Evolutionary conservation across 2,329 filamentous ascomycete species (phyloP).

Genomic region (Cladosporium cucumerinum): DNA sequence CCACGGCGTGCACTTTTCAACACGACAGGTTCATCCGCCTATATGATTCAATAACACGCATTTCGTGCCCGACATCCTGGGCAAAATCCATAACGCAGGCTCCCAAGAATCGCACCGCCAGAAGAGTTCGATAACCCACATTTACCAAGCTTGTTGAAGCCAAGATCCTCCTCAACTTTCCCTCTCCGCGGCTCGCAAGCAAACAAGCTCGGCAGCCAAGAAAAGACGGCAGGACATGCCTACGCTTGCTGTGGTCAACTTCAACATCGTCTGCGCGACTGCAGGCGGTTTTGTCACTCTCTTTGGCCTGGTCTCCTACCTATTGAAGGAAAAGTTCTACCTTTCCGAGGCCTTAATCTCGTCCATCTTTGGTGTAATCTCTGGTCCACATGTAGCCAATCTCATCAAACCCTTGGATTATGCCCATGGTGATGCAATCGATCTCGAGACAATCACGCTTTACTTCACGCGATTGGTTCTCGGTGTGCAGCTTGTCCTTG

Average conservation of each 20-base stretch:
- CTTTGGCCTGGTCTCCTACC: slow-evolving; percentile 87
- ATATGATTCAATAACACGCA: slow-evolving; percentile 30
- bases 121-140: slow-evolving; percentile 11
- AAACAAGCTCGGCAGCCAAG: not conserved
- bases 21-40: not conserved
- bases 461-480: slow-evolving; percentile 85
- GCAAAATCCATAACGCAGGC: not conserved
- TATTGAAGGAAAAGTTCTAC: slow-evolving; percentile 86
- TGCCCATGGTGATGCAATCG: slow-evolving; percentile 54
- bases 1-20: not conserved
- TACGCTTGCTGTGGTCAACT: slow-evolving; percentile 65
- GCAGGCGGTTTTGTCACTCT: slow-evolving; percentile 83
- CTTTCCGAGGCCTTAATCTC: slow-evolving; percentile 91
- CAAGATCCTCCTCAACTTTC: not conserved
- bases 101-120: not conserved
- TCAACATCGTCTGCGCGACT: slow-evolving; percentile 78
- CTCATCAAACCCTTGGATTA: slow-evolving; percentile 72
- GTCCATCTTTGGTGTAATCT: slow-evolving; percentile 70
- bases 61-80: slow-evolving; percentile 2
- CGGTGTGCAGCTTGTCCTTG: slow-evolving; percentile 84
- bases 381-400: slow-evolving; percentile 75
- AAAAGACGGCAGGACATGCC: slow-evolving; percentile 46
- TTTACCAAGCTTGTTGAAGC: not conserved
- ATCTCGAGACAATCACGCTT: slow-evolving; percentile 70
- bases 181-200: no score